Conservation (phyloP, 306 rosid genomes). For the Vachellia pachyceras region DNA sequence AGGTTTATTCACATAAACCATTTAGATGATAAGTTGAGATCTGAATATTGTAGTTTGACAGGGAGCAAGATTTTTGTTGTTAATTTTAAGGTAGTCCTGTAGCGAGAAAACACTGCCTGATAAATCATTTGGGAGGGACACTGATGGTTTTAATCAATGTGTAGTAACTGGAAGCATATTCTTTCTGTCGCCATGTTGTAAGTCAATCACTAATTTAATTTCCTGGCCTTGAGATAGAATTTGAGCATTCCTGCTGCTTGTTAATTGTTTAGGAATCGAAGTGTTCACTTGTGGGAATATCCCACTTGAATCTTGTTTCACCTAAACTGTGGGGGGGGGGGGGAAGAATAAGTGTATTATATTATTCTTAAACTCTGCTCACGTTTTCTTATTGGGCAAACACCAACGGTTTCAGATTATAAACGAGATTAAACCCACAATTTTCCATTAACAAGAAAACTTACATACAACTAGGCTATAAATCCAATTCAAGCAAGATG, state of each 20-base stretch:
- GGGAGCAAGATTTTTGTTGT: constrained; percentile 41
- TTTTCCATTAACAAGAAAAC: no score
- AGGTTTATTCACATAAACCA: constrained; percentile 49
- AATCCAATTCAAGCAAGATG: no score
- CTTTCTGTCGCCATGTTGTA: constrained; percentile 51
- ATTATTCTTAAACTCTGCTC: no score
- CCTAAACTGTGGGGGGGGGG: background rate
- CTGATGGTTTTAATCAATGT: constrained; percentile 55
- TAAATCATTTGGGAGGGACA: constrained; percentile 51
- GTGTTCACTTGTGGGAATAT: constrained; percentile 31
- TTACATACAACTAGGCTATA: no score
- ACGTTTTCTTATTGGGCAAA: no score
- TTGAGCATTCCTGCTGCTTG: constrained; percentile 37
- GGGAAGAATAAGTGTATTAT: no score
- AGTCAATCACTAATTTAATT: constrained; percentile 48
- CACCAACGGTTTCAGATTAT: no score
- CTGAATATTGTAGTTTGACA: constrained; percentile 50
- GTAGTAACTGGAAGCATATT: constrained; percentile 65
- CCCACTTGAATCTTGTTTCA: background rate
- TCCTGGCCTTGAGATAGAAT: constrained; percentile 39
- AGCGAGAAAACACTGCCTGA: constrained; percentile 35
- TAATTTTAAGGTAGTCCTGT: constrained; percentile 44
- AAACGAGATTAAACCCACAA: no score
- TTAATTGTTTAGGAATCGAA: constrained; percentile 31
- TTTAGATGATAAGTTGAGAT: constrained; percentile 46